phyloP scores from a whole-genome alignment of 169 alveolate genomes.

The Miamiensis avidus region DNA sequence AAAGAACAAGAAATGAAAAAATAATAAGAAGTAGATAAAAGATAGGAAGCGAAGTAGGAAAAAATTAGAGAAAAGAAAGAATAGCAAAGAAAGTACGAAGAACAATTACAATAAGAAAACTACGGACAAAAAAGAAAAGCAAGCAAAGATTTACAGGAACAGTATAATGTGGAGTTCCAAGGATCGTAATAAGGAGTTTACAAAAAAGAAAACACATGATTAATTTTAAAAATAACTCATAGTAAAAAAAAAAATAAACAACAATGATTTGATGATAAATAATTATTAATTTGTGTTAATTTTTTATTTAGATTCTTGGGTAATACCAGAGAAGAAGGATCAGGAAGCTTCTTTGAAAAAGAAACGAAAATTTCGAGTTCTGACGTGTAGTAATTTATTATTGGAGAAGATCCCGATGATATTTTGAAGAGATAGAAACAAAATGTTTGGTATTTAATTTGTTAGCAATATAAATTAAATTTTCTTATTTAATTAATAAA shows the following conservation, averaged over 20 bases:
- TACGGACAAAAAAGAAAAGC: too few relatives aligned
- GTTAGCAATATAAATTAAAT: too few relatives aligned
- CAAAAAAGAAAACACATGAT: too few relatives aligned
- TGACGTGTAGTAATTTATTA: conserved; percentile 26
- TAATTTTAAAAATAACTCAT: too few relatives aligned
- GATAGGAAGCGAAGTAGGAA: neutral
- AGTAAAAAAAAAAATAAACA: too few relatives aligned
- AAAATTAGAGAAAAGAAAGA: neutral
- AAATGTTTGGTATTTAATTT: conserved; percentile 38
- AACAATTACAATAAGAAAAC: conserved; percentile 28
- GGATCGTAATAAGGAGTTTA: too few relatives aligned
- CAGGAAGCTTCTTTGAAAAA: conserved; percentile 59
- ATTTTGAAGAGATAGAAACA: conserved; percentile 43
- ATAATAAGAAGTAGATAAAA: neutral
- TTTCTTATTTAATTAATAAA: too few relatives aligned
- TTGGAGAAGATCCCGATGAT: conserved; percentile 43
- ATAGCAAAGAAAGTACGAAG: conserved; percentile 5
- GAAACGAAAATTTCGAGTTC: conserved; percentile 21
- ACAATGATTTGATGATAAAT: too few relatives aligned
- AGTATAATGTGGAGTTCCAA: too few relatives aligned
- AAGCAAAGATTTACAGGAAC: too few relatives aligned
- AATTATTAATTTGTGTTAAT: conserved; percentile 55
- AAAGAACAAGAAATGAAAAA: neutral
- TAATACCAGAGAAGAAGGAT: conserved; percentile 63
- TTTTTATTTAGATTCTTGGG: conserved; percentile 47